Conservation (phyloP, 805 yeast genomes). For the Candida mattraensis region DNA sequence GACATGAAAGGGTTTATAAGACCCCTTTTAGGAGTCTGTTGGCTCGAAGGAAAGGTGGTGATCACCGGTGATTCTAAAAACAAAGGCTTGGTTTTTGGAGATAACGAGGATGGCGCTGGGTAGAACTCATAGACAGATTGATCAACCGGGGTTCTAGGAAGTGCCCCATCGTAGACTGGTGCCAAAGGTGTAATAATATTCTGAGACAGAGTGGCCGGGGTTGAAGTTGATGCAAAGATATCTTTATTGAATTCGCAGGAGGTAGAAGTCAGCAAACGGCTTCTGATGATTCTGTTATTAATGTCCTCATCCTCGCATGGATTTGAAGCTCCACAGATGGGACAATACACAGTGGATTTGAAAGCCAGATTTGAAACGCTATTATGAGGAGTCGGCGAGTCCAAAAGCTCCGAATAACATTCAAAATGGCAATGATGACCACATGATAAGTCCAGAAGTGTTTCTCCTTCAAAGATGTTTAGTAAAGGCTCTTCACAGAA, state of each 20-base stretch:
- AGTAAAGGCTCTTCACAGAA: slow-evolving; percentile 46
- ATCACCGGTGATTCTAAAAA: slow-evolving; percentile 18
- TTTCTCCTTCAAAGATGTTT: slow-evolving; percentile 42
- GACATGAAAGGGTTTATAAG: slow-evolving; percentile 1
- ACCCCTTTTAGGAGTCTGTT: neutral
- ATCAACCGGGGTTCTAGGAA: slow-evolving; percentile 26
- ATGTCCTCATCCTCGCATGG: slow-evolving; percentile 17
- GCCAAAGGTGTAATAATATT: slow-evolving; percentile 10
- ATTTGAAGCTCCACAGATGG: slow-evolving; percentile 17
- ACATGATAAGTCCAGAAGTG: slow-evolving; percentile 41
- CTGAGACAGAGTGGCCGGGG: slow-evolving; percentile 14
- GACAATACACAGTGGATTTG: slow-evolving; percentile 16
- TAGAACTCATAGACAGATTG: slow-evolving; percentile 16
- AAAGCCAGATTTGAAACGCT: neutral
- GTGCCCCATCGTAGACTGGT: slow-evolving; percentile 4
- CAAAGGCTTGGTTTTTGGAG: slow-evolving; percentile 16
- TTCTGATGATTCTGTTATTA: slow-evolving; percentile 17
- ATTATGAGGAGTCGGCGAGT: slow-evolving; percentile 4
- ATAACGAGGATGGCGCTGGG: too few species aligned
- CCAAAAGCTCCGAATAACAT: slow-evolving; percentile 38
- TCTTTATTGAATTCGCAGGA: slow-evolving; percentile 9
- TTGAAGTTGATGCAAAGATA: slow-evolving; percentile 12
- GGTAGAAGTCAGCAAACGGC: slow-evolving; percentile 9
- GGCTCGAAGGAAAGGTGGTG: slow-evolving; percentile 15
- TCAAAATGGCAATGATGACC: slow-evolving; percentile 45